Conservation (phyloP, 2,329 filamentous ascomycete species). For the Diaporthe longicolla region DNA sequence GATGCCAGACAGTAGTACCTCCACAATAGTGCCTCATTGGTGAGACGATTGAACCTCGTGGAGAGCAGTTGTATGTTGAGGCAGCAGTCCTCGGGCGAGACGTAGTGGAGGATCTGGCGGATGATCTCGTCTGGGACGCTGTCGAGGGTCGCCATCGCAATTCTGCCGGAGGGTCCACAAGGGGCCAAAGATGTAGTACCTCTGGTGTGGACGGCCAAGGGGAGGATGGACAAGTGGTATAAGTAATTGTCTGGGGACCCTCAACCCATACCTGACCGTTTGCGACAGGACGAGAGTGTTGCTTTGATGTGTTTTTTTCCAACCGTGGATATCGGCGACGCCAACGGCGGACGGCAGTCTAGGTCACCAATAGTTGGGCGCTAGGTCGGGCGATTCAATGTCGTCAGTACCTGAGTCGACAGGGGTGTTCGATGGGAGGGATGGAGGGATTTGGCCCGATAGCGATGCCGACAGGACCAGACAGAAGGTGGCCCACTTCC, state of each 20-base stretch:
- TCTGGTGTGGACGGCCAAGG: not conserved
- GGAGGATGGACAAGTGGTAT: not conserved
- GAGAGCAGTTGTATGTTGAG: conserved; percentile 67
- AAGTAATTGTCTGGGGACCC: not conserved
- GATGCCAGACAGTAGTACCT: conserved; percentile 76
- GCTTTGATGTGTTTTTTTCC: conserved; percentile 10
- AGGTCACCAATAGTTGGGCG: conserved; percentile 19
- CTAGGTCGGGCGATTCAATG: conserved; percentile 21
- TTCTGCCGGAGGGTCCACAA: not conserved
- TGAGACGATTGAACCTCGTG: conserved; percentile 74
- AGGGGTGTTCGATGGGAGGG: not conserved
- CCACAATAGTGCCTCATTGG: conserved; percentile 84
- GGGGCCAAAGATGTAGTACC: not conserved
- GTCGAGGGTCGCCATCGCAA: conserved; percentile 55
- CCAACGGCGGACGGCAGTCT: conserved; percentile 4
- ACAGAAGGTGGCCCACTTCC: not conserved
- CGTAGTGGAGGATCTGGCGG: conserved; percentile 79
- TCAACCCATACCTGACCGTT: conserved; percentile 1
- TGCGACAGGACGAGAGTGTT: conserved; percentile 9
- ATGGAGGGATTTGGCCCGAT: conserved; percentile 6
- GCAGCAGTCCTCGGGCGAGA: conserved; percentile 69
- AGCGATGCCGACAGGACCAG: conserved; percentile 9
- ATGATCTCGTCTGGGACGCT: conserved; percentile 87
- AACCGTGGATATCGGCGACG: not conserved
- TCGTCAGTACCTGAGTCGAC: conserved; percentile 30